Base-by-base conservation (phyloP, 2,329 filamentous ascomycete species). In the Diaporthe nobilis region DNA sequence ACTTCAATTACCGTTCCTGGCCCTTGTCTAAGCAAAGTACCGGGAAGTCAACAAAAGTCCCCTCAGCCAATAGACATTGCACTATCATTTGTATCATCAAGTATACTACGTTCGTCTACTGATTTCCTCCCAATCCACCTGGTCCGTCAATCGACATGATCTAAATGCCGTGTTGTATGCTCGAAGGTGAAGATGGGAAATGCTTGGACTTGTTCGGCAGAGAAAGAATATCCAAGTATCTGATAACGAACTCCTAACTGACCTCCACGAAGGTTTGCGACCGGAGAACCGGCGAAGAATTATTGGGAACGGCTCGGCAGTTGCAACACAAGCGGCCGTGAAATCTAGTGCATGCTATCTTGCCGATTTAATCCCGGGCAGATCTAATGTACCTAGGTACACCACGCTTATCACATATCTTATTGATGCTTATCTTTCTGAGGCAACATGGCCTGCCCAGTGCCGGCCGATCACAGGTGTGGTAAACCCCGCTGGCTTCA, bases 401-500 rank as follows among this genome's bases (percentile, higher is more conserved):
- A 49, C 17, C 42, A 60, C 8, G 55, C 55, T 74, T 74, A 58
- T 74, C 61, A 70, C 25, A 28, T 6, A 47, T 25, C 37, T 28
- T 61, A 17, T 34, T 34, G 47, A 5, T 53, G 55, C 72, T 71
- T 74, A 74, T 74, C 72, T 71, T 25, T 25, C 25, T 47, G 25
- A 37, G 65, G 37, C 20, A 31, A n/a, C 20, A 25, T 12, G 55
- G 34, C 51, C 37, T 37, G 57, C 12, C 13, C 37, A 39, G 12
- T 39, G 37, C 57, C 57, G 57, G 71, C 28, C 12, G 49, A 42
- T 70, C 57, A 51, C 44, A 47, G 55, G 42, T 49, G 42, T 53
- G 53, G 39, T 53, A 42, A 49, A 55, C 72, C 49, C 60, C 55
- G 61, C 53, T 34, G 37, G 22, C 7, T 37, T 42, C 15, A 51